A percentile compares a stretch with the other conserved stretches of the same genome.
phyloP scores from a whole-genome alignment of 2,329 filamentous ascomycete genomes.

The Immersiporthe knoxdaviesiana region DNA sequence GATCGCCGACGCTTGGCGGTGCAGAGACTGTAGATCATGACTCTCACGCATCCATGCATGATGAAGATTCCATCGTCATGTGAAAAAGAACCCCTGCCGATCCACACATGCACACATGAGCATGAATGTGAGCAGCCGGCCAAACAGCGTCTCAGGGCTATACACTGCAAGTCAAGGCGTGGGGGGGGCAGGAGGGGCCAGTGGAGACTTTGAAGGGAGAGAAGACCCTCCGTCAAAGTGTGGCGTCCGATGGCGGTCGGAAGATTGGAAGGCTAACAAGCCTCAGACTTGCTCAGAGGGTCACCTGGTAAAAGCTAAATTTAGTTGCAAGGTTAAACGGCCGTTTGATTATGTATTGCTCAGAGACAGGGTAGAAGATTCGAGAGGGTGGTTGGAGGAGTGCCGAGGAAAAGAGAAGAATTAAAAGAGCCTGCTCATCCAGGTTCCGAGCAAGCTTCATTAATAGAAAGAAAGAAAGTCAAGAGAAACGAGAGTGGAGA shows the following conservation, averaged over 20 bases:
- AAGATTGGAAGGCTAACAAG: not conserved
- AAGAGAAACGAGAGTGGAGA: no score
- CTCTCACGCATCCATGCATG: not conserved
- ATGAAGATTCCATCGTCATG: not conserved
- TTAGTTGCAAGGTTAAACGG: not conserved
- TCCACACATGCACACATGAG: slow-evolving; percentile 1
- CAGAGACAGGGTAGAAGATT: not conserved
- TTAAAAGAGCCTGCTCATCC: no score
- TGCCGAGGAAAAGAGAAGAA: no score
- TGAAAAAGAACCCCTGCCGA: not conserved
- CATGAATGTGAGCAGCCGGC: not conserved
- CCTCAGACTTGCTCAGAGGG: not conserved
- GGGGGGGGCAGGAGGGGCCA: not conserved
- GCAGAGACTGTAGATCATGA: not conserved
- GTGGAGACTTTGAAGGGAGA: not conserved
- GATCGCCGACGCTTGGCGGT: not conserved
- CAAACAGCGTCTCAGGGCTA: not conserved
- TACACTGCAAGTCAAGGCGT: not conserved
- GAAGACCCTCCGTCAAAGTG: not conserved
- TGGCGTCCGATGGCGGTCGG: not conserved
- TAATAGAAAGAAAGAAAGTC: not conserved
- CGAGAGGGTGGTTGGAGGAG: not conserved
- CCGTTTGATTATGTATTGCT: not conserved
- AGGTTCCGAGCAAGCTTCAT: no score
- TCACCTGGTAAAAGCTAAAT: not conserved